phyloP scores from a whole-genome alignment of 768 basidiomycete genomes.

The Exsudoporus frostii region DNA sequence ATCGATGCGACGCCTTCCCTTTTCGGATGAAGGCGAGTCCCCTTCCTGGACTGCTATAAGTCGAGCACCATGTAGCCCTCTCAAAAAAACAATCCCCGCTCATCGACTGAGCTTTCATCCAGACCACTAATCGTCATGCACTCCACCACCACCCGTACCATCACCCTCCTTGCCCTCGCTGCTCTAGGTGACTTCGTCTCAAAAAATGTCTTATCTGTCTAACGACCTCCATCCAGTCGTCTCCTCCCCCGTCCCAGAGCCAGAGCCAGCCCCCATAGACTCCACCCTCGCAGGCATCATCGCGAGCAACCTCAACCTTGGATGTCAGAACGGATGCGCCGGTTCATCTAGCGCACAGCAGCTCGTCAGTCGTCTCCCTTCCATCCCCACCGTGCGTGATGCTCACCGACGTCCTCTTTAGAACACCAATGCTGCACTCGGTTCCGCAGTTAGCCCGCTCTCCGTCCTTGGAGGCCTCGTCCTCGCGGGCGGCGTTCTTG shows the following conservation, averaged over 20 bases:
- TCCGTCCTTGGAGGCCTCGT: slow-evolving; percentile 22
- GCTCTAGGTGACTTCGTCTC: slow-evolving; percentile 15
- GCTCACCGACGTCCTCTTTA: neutral
- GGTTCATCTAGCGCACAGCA: slow-evolving; percentile 18
- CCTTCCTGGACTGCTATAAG: slow-evolving; percentile 6
- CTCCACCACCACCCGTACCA: slow-evolving; percentile 4
- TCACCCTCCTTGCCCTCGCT: slow-evolving; percentile 19
- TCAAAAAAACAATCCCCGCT: neutral
- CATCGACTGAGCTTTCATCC: slow-evolving; percentile 11
- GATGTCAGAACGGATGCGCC: slow-evolving; percentile 23
- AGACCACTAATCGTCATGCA: slow-evolving; percentile 11
- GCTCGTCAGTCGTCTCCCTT: slow-evolving; percentile 11
- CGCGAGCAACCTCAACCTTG: slow-evolving; percentile 24
- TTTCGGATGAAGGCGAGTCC: slow-evolving; percentile 9
- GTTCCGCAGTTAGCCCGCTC: slow-evolving; percentile 16
- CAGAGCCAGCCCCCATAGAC: slow-evolving; percentile 27
- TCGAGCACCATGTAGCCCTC: neutral
- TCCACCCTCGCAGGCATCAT: slow-evolving; percentile 12
- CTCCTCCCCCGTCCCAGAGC: slow-evolving; percentile 22
- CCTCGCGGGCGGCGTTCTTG: slow-evolving; percentile 21
- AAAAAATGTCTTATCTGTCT: neutral
- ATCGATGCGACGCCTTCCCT: neutral
- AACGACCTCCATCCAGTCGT: slow-evolving; percentile 7
- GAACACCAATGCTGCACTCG: slow-evolving; percentile 20
- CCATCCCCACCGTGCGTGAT: neutral